phyloP scores from a whole-genome alignment of 345 rosid genomes.

The Syzygium jambos region DNA sequence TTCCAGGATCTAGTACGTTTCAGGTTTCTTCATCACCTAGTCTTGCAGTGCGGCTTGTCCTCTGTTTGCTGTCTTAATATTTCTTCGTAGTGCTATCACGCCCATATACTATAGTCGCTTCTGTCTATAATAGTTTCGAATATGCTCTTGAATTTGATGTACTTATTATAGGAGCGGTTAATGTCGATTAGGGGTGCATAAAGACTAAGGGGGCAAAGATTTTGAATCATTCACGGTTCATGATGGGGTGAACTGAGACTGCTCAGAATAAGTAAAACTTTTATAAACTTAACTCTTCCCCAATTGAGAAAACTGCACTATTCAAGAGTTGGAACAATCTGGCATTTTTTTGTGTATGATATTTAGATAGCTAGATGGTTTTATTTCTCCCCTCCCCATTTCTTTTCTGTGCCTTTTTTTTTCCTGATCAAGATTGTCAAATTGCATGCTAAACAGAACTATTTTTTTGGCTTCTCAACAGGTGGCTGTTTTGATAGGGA shows the following conservation, averaged over 20 bases:
- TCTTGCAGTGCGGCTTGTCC: background rate
- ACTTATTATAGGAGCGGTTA: background rate
- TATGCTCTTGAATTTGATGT: background rate
- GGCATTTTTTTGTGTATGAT: background rate
- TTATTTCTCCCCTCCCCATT: background rate
- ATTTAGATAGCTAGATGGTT: background rate
- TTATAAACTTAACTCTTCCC: background rate
- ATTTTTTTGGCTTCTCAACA: background rate
- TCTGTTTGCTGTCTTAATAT: background rate
- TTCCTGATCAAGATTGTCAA: background rate
- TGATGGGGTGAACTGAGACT: background rate
- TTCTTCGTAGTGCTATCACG: background rate
- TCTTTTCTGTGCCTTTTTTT: background rate
- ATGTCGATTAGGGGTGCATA: background rate
- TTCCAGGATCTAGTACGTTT: slow-evolving; percentile 54
- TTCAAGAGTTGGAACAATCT: background rate
- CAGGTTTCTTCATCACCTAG: slow-evolving; percentile 4
- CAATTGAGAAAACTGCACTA: background rate
- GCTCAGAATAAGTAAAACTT: background rate
- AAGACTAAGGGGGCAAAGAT: background rate
- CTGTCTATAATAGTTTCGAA: background rate
- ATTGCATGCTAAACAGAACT: background rate
- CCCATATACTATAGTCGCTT: background rate
- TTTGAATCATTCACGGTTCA: background rate
- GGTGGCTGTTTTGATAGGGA: slow-evolving; percentile 72